Base-by-base conservation (phyloP, 805 yeast genomes). In the Cyberlindnera mississippiensis region DNA sequence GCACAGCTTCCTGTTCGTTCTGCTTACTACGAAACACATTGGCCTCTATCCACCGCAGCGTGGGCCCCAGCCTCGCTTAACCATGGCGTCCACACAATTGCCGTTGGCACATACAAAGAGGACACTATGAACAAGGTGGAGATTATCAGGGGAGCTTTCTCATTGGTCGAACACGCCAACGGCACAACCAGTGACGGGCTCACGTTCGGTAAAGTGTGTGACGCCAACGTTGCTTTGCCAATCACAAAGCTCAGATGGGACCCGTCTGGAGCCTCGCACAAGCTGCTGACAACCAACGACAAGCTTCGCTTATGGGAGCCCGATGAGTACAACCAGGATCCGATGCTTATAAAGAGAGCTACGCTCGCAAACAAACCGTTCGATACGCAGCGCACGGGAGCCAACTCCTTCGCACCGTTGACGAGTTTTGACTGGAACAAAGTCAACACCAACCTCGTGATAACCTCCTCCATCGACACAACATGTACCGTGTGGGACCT, bases 401-500 rank as follows among this genome's bases (percentile, higher is more conserved):
- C n/a, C n/a, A n/a, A n/a, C 24, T 56, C 61, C 16, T 68, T 81
- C 37, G 95, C 99, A 2, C 99, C 99, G 5, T 73, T 93, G 39
- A 90, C 98, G 0, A 81, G 95, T 2, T 87, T 93, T 54, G 96
- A 93, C 64, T 93, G 99, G 97, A 88, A 85, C 66, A 65, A 71
- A 28, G 68, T 72, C 2, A 90, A 86, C 53, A 76, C 86, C 3
- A 76, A 77, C 37, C 62, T 80, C 30, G 74, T 89, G 16, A 83
- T 93, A 28, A 87, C 97, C 2, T 78, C 91, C 48, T 82, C 93
- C 16, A 86, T 91, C 10, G 99, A 93, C 64, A 93, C 99, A 1
- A 93, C 99, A 1, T 93, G 99, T 64, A 90, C 98, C 1, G 80
- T 89, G 4, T 93, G 99, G 98, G 98, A 93, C 63, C 62, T 89